Evolutionary conservation across 768 basidiomycete species (phyloP), one percentile per base, ranked within the genome.

Genomic region (Kwoniella sp.): DNA sequence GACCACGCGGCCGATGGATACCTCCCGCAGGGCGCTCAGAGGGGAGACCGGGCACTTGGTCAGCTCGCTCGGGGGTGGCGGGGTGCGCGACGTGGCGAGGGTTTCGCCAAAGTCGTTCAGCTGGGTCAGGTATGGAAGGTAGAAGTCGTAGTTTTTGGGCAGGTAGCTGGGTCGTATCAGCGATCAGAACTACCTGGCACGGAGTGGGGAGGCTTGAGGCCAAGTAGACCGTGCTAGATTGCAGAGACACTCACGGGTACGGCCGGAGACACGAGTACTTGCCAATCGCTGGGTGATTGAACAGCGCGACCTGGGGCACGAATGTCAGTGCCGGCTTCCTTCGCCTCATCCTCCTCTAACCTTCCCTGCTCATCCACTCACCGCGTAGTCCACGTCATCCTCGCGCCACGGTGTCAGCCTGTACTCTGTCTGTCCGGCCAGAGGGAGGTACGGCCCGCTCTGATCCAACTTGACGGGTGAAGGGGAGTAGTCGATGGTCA

Each of bases 231-330:
- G 20, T 12, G 14, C 19, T 3, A 38, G 17, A 19, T 15, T 19
- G 37, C 11, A 19, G 7, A 19, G 23, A 12, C 23, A 8, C 43
- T 37, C 25, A 53, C 44, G 52, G 52, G 37, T 39, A 53, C 25
- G 43, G 43, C 22, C 37, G 19, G 11, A 39, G 17, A 46, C 43
- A 51, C 19, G 41, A 33, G 44, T 45, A 53, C 40, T 40, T 53
- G 17, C 43, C 52, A 3, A 53, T 38, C 9, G 36, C 33, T 3
- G 52, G 52, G 28, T 46, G 33, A 32, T 53, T 41, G 33, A 36
- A 52, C 14, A 52, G 14, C 11, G 17, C 41, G 12, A 52, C 26
- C 50, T 51, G 29, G 5, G 14, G 23, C 5, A 44, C 17, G 14
- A n/a, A 40, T 20, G 19, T 31, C 32, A 46, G 31, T 17, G 6